phyloP scores from a whole-genome alignment of 176 grass and related monocot species.

The Rhynchospora tenuis region DNA sequence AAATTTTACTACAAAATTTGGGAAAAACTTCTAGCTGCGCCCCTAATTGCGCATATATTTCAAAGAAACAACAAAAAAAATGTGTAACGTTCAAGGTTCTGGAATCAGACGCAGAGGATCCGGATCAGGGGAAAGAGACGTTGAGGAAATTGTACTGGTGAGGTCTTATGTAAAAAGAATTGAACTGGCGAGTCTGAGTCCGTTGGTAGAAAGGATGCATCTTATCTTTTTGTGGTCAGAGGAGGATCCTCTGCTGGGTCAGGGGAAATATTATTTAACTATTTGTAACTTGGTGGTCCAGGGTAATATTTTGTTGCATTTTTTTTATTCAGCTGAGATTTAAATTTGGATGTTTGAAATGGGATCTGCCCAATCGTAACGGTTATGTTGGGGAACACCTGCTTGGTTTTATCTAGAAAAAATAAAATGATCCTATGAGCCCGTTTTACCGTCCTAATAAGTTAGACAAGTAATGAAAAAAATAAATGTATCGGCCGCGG shows the following conservation, averaged over 20 bases:
- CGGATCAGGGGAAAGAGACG: slow-evolving; percentile 37
- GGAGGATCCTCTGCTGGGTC: neutral
- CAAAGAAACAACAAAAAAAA: no score
- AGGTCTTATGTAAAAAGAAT: neutral
- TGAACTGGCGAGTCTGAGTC: neutral
- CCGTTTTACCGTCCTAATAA: neutral
- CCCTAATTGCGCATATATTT: neutral
- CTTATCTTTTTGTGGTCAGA: slow-evolving; percentile 6
- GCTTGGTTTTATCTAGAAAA: neutral
- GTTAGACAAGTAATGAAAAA: neutral
- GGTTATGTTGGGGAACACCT: neutral
- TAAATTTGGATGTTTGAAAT: slow-evolving; percentile 37
- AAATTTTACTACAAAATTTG: no score
- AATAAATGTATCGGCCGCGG: no score
- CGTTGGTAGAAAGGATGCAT: neutral
- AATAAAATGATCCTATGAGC: neutral
- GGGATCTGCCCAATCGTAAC: slow-evolving; percentile 1
- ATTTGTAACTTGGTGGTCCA: neutral
- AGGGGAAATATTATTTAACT: neutral
- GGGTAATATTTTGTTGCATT: neutral
- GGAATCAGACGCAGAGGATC: neutral
- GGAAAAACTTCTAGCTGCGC: no score
- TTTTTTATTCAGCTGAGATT: slow-evolving; percentile 6
- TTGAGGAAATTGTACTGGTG: slow-evolving; percentile 21
- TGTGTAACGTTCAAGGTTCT: neutral